These are phyloP conservation scores for Geosmithia flava DNA, from an alignment of 2,329 filamentous ascomycete species.

Conservation along the genomic window DNA sequence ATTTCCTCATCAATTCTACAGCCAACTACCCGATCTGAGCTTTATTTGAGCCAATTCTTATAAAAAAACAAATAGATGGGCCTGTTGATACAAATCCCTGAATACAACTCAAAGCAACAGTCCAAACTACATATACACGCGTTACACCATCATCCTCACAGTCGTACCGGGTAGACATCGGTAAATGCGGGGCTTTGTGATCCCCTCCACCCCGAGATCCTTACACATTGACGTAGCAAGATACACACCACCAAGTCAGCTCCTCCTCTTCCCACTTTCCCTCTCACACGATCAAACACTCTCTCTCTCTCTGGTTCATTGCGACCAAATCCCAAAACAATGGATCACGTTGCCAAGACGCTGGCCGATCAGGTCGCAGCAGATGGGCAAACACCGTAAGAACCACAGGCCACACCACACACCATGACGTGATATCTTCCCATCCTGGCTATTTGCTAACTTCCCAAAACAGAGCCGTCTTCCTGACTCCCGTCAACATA, in stretches of 20 bases:
- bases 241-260: background rate
- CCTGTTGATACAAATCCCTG: too few species aligned
- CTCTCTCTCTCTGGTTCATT: background rate
- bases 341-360: constrained; percentile 2
- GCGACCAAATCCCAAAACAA: too few species aligned
- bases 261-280: background rate
- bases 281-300: too few species aligned
- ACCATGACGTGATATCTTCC: background rate
- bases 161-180: background rate
- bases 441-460: background rate
- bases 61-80: too few species aligned
- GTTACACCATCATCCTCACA: too few species aligned
- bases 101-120: too few species aligned
- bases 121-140: too few species aligned
- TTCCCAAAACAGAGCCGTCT: background rate
- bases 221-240: background rate
- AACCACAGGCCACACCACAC: background rate
- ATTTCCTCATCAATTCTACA: too few species aligned
- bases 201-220: background rate
- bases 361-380: constrained; percentile 3
- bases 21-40: too few species aligned
- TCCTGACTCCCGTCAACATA: constrained; percentile 7
- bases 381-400: background rate
- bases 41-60: too few species aligned
- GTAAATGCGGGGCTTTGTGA: background rate